Percentiles rank a stretch among this genome's conserved stretches.
These are phyloP conservation scores for Pleurotus cornucopiae DNA, from an alignment of 768 basidiomycete species.

Conservation along the genomic window DNA sequence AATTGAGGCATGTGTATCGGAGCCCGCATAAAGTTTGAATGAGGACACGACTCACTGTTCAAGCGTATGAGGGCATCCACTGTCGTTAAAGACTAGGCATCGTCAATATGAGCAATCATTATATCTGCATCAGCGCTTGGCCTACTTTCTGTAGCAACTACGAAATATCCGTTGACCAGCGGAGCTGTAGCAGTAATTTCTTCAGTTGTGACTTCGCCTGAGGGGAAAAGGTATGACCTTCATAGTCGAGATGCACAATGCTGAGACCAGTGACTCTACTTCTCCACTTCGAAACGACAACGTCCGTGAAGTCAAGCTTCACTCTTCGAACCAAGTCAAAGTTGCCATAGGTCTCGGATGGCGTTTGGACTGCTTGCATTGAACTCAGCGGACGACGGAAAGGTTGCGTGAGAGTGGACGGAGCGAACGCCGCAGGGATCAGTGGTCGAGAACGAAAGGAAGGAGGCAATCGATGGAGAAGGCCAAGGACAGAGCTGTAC, in stretches of 20 bases:
- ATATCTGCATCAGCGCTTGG: neutral
- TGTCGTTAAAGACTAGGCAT: constrained; percentile 81
- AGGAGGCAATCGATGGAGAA: constrained; percentile 6
- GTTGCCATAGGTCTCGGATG: constrained; percentile 55
- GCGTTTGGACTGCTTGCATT: constrained; percentile 23
- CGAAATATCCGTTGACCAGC: constrained; percentile 88
- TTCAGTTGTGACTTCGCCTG: constrained; percentile 11
- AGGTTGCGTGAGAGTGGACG: neutral
- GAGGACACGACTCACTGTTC: constrained; percentile 67
- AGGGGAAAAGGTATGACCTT: constrained; percentile 46
- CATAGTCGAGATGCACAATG: constrained; percentile 87
- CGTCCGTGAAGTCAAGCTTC: constrained; percentile 76
- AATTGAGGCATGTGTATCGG: constrained; percentile 4
- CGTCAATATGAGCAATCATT: neutral
- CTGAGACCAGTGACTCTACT: constrained; percentile 85
- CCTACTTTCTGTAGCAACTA: constrained; percentile 84
- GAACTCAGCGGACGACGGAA: constrained; percentile 10
- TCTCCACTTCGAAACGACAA: constrained; percentile 83
- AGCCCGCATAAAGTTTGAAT: neutral
- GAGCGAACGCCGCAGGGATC: neutral
- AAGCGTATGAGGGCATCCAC: constrained; percentile 92
- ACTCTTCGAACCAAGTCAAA: constrained; percentile 80
- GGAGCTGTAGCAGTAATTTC: constrained; percentile 49
- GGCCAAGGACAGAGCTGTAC: neutral
- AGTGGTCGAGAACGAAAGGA: constrained; percentile 1